Evolutionary conservation across 1,139 yeast species (phyloP).

Genomic region (Geotrichum phurueaensis): DNA sequence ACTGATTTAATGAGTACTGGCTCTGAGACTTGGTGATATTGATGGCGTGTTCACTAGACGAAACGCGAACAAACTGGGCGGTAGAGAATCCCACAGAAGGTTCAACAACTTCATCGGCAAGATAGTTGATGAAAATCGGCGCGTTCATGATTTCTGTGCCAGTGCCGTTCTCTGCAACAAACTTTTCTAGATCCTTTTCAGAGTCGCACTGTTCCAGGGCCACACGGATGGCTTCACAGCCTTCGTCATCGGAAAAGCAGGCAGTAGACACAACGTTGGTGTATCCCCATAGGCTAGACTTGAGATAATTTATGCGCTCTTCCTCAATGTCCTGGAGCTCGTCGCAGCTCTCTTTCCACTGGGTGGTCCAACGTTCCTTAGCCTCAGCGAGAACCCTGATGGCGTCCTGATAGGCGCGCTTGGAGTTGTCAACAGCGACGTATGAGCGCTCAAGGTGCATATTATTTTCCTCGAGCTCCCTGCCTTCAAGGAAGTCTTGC

Average conservation of each 20-base stretch:
- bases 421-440: conserved; percentile 44
- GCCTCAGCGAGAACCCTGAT: conserved; percentile 57
- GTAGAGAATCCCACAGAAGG: not conserved
- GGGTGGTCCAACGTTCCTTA: conserved; percentile 63
- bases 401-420: conserved; percentile 54
- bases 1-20: not conserved
- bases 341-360: conserved; percentile 68
- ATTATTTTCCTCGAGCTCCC: conserved; percentile 63
- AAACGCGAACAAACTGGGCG: not conserved
- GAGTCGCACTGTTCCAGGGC: conserved; percentile 65
- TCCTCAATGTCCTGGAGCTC: conserved; percentile 72
- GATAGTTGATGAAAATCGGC: conserved; percentile 47
- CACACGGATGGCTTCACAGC: conserved; percentile 64
- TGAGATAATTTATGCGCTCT: conserved; percentile 68
- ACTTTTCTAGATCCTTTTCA: conserved; percentile 51
- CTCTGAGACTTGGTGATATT: not conserved
- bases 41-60: not conserved
- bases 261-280: conserved; percentile 70
- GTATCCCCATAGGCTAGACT: conserved; percentile 74
- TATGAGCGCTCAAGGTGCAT: conserved; percentile 53
- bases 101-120: conserved; percentile 20
- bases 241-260: conserved; percentile 72
- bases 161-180: conserved; percentile 54
- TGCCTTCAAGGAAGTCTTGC: conserved; percentile 71
- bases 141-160: conserved; percentile 59